Evolutionary conservation across 73 alveolate species (phyloP).

Genomic region (Symbiodinium pilosum): DNA sequence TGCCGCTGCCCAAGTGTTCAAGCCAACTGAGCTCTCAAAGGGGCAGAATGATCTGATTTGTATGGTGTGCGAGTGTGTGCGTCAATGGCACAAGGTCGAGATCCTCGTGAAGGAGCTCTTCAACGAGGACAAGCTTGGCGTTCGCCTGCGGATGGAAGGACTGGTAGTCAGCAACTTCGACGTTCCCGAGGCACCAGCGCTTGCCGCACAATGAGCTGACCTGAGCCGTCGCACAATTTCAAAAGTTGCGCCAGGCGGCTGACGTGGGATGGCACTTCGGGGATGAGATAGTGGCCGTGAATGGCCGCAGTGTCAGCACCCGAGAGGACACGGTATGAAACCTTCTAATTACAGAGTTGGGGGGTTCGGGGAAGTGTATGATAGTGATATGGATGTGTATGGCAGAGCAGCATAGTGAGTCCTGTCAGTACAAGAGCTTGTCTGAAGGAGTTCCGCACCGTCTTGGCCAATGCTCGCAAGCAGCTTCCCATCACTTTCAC

Average conservation of each 20-base stretch:
- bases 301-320: constrained; percentile 20
- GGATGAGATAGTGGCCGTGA: constrained; percentile 85
- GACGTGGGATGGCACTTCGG: constrained; percentile 76
- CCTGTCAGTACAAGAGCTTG: too few relatives aligned
- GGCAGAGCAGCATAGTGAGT: background rate
- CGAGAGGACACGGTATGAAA: constrained; percentile 75
- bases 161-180: constrained; percentile 91
- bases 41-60: too few relatives aligned
- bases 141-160: constrained; percentile 87
- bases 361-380: background rate
- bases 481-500: constrained; percentile 59
- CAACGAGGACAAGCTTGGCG: constrained; percentile 74
- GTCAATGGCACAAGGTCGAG: constrained; percentile 39
- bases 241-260: constrained; percentile 11
- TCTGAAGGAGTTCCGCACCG: constrained; percentile 62
- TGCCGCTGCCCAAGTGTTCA: background rate
- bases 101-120: constrained; percentile 38
- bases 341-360: background rate
- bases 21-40: too few relatives aligned
- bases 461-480: constrained; percentile 56
- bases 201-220: too few relatives aligned
- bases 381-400: background rate
- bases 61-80: too few relatives aligned
- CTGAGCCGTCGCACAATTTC: too few relatives aligned
- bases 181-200: constrained; percentile 61